Evolutionary conservation across 371 early-diverging fungal species (phyloP).

Genomic region (Syncephalastrum monosporum): DNA sequence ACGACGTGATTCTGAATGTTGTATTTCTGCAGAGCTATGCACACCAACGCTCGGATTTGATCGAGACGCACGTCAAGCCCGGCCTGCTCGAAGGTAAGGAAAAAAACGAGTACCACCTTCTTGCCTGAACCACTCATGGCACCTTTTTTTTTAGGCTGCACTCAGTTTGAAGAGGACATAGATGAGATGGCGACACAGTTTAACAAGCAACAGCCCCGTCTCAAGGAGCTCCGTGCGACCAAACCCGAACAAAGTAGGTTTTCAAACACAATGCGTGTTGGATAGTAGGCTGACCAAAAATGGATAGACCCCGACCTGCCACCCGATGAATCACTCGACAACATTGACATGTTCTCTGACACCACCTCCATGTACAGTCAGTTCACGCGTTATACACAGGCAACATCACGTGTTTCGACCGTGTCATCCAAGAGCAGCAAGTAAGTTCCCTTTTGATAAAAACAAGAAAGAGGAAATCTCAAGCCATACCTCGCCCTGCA

Average conservation of each 20-base stretch:
- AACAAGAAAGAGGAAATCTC: not conserved
- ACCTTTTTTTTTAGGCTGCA: constrained; percentile 26
- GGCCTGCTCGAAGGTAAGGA: constrained; percentile 62
- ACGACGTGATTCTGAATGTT: not conserved
- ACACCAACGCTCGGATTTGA: constrained; percentile 61
- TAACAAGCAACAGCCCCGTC: constrained; percentile 58
- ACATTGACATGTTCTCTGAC: constrained; percentile 92
- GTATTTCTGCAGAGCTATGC: constrained; percentile 41
- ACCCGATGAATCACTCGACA: constrained; percentile 68
- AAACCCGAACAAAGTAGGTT: constrained; percentile 38
- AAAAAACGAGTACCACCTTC: not conserved
- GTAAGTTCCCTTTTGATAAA: constrained; percentile 19
- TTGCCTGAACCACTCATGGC: not conserved
- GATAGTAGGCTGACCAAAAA: not conserved
- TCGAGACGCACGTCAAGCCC: constrained; percentile 76
- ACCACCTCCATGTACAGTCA: constrained; percentile 90
- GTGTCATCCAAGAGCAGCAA: constrained; percentile 52
- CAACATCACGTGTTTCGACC: constrained; percentile 57
- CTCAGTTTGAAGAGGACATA: constrained; percentile 68
- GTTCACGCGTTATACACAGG: constrained; percentile 73
- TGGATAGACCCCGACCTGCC: constrained; percentile 30
- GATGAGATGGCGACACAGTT: constrained; percentile 72
- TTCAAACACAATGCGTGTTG: not conserved
- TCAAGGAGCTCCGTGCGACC: constrained; percentile 54
- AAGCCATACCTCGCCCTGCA: constrained; percentile 15